These are phyloP conservation scores for Pilobolus umbonatus DNA, from an alignment of 192 early-diverging fungal species.

Conservation along the genomic window DNA sequence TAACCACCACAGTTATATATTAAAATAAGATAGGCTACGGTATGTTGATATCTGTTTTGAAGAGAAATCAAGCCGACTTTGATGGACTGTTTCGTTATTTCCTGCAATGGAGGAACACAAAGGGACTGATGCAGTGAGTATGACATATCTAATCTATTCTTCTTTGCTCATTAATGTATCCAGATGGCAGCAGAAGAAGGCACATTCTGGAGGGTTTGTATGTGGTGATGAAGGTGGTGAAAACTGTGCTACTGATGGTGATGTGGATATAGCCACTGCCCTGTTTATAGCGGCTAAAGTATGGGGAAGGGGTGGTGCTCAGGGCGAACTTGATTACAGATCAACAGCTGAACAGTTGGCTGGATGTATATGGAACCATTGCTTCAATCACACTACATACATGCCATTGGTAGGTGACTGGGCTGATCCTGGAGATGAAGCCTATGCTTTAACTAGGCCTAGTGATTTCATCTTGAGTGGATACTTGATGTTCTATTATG, in stretches of 20 bases:
- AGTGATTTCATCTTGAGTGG: conserved; percentile 50
- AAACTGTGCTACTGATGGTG: conserved; percentile 52
- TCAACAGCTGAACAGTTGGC: conserved; percentile 36
- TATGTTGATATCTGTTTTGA: conserved; percentile 48
- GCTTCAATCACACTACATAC: conserved; percentile 43
- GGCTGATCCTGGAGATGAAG: conserved; percentile 42
- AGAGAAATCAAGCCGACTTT: conserved; percentile 49
- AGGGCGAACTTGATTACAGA: conserved; percentile 39
- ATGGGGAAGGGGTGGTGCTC: conserved; percentile 38
- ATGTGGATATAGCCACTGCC: conserved; percentile 50
- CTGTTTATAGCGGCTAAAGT: conserved; percentile 42
- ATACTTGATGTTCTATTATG: conserved; percentile 45
- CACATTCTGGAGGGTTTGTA: conserved; percentile 31
- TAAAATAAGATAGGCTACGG: conserved; percentile 39
- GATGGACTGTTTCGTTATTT: conserved; percentile 28
- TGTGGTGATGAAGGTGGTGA: conserved; percentile 43
- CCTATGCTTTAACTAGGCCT: conserved; percentile 42
- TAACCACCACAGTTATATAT: neutral
- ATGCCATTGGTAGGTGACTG: conserved; percentile 51
- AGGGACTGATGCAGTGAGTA: conserved; percentile 41
- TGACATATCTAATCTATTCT: neutral
- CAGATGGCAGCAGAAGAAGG: conserved; percentile 48
- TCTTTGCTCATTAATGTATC: neutral
- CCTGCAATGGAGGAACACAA: conserved; percentile 6
- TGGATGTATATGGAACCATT: conserved; percentile 44